phyloP scores from a whole-genome alignment of 495 filamentous ascomycete species.

The Aspergillus saccharolyticus region DNA sequence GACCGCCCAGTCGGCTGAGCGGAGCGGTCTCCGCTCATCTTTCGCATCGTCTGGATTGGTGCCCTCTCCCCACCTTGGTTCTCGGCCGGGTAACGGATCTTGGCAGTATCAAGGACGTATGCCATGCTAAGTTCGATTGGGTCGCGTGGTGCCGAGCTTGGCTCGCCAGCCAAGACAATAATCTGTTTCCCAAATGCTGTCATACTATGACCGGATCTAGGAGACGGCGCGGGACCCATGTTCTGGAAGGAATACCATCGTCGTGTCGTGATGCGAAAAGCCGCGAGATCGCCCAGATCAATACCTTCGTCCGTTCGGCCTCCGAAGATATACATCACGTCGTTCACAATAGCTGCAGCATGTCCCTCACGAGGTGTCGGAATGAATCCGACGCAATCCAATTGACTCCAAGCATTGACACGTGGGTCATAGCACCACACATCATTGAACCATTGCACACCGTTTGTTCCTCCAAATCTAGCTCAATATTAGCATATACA shows the following conservation, averaged over 20 bases:
- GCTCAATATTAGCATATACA: conserved; percentile 4
- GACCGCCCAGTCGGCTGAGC: conserved; percentile 36
- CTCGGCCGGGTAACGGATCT: conserved; percentile 92
- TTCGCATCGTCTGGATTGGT: conserved; percentile 26
- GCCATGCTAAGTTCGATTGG: conserved; percentile 79
- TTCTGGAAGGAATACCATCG: conserved; percentile 99
- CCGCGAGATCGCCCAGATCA: conserved; percentile 89
- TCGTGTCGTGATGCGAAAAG: conserved; percentile 84
- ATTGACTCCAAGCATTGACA: conserved; percentile 72
- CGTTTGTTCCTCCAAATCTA: conserved; percentile 95
- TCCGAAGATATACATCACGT: conserved; percentile 99
- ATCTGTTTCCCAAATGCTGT: conserved; percentile 88
- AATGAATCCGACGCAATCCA: conserved; percentile 97
- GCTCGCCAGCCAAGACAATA: conserved; percentile 88
- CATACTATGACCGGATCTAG: conserved; percentile 95
- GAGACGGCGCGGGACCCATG: conserved; percentile 94
- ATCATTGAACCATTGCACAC: conserved; percentile 94
- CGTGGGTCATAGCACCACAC: conserved; percentile 93
- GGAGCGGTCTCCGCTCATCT: conserved; percentile 37
- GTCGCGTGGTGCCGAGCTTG: conserved; percentile 77
- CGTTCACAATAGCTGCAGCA: conserved; percentile 84
- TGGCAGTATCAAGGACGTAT: conserved; percentile 88
- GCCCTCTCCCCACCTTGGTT: conserved; percentile 43
- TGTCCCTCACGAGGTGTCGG: conserved; percentile 91
- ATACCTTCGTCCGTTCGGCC: conserved; percentile 90